Percentiles rank a stretch among this genome's conserved stretches.
phyloP scores from a whole-genome alignment of 108 stramenopile genomes.

The Discostella stelligeroides region DNA sequence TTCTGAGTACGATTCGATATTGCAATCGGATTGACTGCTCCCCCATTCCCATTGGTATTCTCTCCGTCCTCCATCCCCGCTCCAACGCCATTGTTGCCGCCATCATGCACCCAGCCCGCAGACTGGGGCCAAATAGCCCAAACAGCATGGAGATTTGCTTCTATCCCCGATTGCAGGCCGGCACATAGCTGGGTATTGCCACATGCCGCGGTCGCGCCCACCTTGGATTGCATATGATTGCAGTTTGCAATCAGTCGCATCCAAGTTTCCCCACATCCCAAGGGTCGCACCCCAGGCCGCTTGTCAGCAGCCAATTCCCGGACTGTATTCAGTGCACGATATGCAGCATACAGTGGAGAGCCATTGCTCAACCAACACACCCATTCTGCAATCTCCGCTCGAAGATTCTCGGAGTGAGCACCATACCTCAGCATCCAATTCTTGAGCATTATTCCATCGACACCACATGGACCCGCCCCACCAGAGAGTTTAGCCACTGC shows the following conservation, averaged over 20 bases:
- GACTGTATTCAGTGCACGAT: conserved; percentile 20
- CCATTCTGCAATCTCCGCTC: conserved; percentile 3
- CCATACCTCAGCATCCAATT: conserved; percentile 1
- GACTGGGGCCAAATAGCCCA: background rate
- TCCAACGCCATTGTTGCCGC: too few relatives aligned
- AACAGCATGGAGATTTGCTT: conserved; percentile 6
- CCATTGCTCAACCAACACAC: too few relatives aligned
- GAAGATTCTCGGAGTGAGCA: background rate
- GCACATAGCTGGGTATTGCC: background rate
- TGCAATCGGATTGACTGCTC: background rate
- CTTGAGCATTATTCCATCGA: conserved; percentile 16
- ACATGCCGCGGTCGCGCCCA: background rate
- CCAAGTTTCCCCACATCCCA: too few relatives aligned
- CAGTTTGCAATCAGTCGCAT: too few relatives aligned
- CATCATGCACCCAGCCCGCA: conserved; percentile 2
- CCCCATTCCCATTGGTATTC: background rate
- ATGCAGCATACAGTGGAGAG: conserved; percentile 35
- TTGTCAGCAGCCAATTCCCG: too few relatives aligned
- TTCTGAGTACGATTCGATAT: background rate
- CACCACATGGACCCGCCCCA: background rate
- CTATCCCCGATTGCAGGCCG: too few relatives aligned
- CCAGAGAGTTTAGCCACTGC: conserved; percentile 36
- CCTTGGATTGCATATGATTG: background rate
- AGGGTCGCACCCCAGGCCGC: too few relatives aligned
- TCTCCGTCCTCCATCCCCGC: background rate